Percentiles rank a stretch among this genome's conserved stretches.
Conservation (phyloP, 768 basidiomycete species). For the Termitomyces bulborhizus region DNA sequence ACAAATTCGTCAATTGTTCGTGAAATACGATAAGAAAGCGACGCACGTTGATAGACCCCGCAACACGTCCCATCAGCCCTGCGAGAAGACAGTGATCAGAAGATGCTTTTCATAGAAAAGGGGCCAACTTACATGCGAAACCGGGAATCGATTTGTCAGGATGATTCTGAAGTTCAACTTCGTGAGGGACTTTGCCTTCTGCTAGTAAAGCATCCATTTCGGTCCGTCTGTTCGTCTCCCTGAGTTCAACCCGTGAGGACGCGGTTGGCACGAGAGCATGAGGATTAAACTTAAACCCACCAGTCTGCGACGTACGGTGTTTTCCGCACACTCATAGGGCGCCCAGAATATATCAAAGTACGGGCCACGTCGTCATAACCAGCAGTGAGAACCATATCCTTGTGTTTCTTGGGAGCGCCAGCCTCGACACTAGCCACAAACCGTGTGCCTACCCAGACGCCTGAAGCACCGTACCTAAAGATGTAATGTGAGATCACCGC, state of each 20-base stretch:
- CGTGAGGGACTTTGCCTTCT: conserved; percentile 70
- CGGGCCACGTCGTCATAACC: conserved; percentile 71
- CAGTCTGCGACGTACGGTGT: conserved; percentile 76
- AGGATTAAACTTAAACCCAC: conserved; percentile 26
- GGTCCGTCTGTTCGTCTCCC: conserved; percentile 54
- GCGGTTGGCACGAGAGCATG: background rate
- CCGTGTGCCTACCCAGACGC: conserved; percentile 85
- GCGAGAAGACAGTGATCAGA: background rate
- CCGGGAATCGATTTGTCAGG: conserved; percentile 63
- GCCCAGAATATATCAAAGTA: conserved; percentile 71
- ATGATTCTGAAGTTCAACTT: conserved; percentile 60
- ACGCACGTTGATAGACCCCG: conserved; percentile 58
- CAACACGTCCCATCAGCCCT: conserved; percentile 77
- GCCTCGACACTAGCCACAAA: conserved; percentile 83
- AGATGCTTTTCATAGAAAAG: background rate
- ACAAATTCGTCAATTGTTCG: conserved; percentile 5
- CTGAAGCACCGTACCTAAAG: conserved; percentile 70
- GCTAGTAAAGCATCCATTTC: conserved; percentile 57
- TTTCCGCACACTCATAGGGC: conserved; percentile 77
- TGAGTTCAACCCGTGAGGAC: conserved; percentile 14
- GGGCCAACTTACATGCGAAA: conserved; percentile 43
- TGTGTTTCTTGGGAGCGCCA: conserved; percentile 69
- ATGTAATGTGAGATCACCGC: background rate
- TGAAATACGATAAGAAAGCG: background rate
- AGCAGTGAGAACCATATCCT: conserved; percentile 58